Evolutionary conservation across 768 basidiomycete species (phyloP), one percentile per base, ranked within the genome.

Genomic region (Rhizopogon roseolus): DNA sequence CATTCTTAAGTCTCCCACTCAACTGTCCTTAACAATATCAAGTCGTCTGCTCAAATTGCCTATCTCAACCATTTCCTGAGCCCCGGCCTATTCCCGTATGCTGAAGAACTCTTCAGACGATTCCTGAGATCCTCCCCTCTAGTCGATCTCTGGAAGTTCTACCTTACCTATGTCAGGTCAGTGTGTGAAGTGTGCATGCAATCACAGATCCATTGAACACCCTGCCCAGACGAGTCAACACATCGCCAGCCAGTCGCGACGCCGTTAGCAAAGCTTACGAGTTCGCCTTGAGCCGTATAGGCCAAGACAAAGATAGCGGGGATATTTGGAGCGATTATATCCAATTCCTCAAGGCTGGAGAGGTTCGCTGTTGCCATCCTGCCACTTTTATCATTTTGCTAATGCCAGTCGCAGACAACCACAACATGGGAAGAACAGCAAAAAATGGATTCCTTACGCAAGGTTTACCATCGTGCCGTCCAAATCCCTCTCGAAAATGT

Each of bases 381-480:
- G 16, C 11, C 48, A 43, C 19, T 56, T n/a, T 27, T 11, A 16
- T 3, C 8, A 37, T 51, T 29, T 34, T 37, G 43, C 53, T 65
- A 36, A 58, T 38, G 32, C 25, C 44, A 10, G 51, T 45, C 40
- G 14, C 61, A 82, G 84, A 77, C 88, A 0, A 81, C 80, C 11
- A 90, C 87, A 25, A 92, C 93, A 17, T 98, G 95, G 94, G 96
- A 98, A 67, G 86, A 89, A 59, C 91, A 94, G 62, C 92, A 96
- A 65, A 93, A 93, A 67, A 94, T 93, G 88, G 96, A 97, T 60
- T 81, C 85, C 1, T 75, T 98, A 4, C 84, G 97, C 54, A 92
- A 90, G 66, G 86, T 90, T 1, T 97, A 97, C 71, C 92, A 95
- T 64, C 85, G 92, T 49, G 96, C 93, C 3, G 89, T 98, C 19